These are phyloP conservation scores for Ogataea zsoltii DNA, from an alignment of 805 yeast genomes.

Conservation along the genomic window DNA sequence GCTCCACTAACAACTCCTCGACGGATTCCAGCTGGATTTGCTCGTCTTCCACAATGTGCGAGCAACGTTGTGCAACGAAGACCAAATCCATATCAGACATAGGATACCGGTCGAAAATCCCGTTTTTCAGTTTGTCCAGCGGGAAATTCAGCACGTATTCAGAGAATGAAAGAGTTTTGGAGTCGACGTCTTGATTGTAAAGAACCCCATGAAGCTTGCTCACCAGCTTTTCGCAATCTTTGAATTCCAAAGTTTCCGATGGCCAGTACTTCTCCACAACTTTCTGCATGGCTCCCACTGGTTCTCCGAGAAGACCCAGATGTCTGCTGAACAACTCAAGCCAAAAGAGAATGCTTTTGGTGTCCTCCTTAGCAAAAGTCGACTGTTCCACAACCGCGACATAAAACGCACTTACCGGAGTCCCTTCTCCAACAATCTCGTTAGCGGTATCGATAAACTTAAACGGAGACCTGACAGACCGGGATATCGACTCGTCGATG, in stretches of 20 bases:
- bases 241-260: slow-evolving; percentile 6
- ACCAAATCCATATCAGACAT: slow-evolving; percentile 49
- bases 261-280: slow-evolving; percentile 19
- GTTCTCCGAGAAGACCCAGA: slow-evolving; percentile 61
- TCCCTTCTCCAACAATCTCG: slow-evolving; percentile 12
- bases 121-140: slow-evolving; percentile 26
- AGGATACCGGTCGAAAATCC: slow-evolving; percentile 38
- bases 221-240: slow-evolving; percentile 13
- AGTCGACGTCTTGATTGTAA: slow-evolving; percentile 2
- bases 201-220: slow-evolving; percentile 4
- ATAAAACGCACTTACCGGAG: slow-evolving; percentile 55
- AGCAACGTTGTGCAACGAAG: slow-evolving; percentile 43
- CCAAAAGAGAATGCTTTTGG: slow-evolving; percentile 44
- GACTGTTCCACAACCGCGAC: slow-evolving; percentile 70
- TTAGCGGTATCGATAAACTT: slow-evolving; percentile 69
- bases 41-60: slow-evolving; percentile 31
- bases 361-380: slow-evolving; percentile 45
- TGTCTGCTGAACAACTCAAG: slow-evolving; percentile 47
- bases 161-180: slow-evolving; percentile 32
- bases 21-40: slow-evolving; percentile 21
- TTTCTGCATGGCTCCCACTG: slow-evolving; percentile 29
- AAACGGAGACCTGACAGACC: slow-evolving; percentile 76
- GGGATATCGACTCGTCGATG: slow-evolving; percentile 73
- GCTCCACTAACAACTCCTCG: slow-evolving; percentile 34
- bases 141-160: slow-evolving; percentile 38